Percentiles rank a stretch among this genome's conserved stretches.
Conservation (phyloP, 768 basidiomycete genomes). For the Leucosporidium scottii region DNA sequence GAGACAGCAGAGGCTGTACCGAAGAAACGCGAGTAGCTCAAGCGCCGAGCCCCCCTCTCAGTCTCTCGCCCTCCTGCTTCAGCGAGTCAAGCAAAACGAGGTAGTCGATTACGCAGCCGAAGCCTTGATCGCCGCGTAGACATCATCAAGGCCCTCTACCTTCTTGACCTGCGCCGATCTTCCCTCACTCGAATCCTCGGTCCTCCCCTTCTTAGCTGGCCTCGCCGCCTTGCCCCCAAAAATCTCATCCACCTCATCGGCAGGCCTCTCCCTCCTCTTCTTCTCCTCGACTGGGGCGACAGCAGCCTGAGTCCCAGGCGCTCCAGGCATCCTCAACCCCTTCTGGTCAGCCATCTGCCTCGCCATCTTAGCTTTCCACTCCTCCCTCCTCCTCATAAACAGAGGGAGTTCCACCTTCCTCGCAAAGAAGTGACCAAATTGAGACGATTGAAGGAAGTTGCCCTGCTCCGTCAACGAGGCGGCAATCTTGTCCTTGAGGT, state of each 20-base stretch:
- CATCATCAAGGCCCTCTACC: conserved; percentile 19
- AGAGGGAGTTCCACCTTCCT: conserved; percentile 70
- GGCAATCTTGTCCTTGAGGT: conserved; percentile 92
- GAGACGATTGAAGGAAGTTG: conserved; percentile 62
- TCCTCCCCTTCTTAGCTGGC: background rate
- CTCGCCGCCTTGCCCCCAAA: conserved; percentile 7
- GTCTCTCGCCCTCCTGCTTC: no score
- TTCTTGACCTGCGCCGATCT: background rate
- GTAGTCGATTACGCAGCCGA: background rate
- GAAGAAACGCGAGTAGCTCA: no score
- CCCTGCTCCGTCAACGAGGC: conserved; percentile 67
- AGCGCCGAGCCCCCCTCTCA: no score
- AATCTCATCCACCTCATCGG: conserved; percentile 31
- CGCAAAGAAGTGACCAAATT: conserved; percentile 81
- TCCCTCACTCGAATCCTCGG: background rate
- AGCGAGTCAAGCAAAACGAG: no score
- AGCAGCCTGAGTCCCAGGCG: background rate
- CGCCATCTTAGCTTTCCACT: conserved; percentile 69
- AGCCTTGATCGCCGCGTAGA: conserved; percentile 25
- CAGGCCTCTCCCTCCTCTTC: conserved; percentile 29
- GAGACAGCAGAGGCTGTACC: no score
- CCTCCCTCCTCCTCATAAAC: conserved; percentile 67
- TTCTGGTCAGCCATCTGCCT: background rate
- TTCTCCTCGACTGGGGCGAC: background rate
- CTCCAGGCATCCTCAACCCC: conserved; percentile 18